These are phyloP conservation scores for Russula virescens DNA, from an alignment of 768 basidiomycete genomes.

Conservation along the genomic window DNA sequence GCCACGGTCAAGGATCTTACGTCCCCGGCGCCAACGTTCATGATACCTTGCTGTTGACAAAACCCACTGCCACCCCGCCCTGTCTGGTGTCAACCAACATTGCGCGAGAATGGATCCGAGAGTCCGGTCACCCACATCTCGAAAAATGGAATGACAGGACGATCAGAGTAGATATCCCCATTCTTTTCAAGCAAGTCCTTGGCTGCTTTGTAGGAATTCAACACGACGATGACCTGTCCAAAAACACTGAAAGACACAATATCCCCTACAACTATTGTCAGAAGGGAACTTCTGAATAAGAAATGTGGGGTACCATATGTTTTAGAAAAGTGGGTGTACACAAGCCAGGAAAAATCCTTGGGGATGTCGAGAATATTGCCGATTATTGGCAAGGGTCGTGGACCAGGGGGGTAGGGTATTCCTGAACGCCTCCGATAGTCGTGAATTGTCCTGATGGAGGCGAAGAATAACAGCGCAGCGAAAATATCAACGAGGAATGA, in stretches of 20 bases:
- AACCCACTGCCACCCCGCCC: slow-evolving; percentile 1
- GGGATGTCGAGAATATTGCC: slow-evolving; percentile 13
- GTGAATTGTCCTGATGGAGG: neutral
- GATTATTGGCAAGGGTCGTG: slow-evolving; percentile 3
- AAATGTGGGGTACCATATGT: neutral
- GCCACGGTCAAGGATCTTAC: slow-evolving; percentile 9
- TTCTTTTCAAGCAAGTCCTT: slow-evolving; percentile 49
- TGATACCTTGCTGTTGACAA: neutral
- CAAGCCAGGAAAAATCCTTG: slow-evolving; percentile 2
- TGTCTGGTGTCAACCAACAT: neutral
- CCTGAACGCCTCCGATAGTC: neutral
- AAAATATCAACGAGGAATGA: neutral
- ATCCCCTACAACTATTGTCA: neutral
- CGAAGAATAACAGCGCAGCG: neutral
- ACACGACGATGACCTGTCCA: slow-evolving; percentile 43
- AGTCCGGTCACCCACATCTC: neutral
- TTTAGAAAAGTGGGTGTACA: neutral
- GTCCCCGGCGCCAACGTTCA: slow-evolving; percentile 3
- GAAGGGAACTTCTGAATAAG: too few relatives aligned
- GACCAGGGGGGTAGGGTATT: slow-evolving; percentile 4
- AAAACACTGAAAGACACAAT: slow-evolving; percentile 31
- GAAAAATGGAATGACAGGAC: neutral
- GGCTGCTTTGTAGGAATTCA: slow-evolving; percentile 41
- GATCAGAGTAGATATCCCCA: slow-evolving; percentile 31
- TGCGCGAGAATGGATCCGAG: too few relatives aligned